phyloP scores from a whole-genome alignment of 202 grass and related monocot species.

The Hordeum pubiflorum region DNA sequence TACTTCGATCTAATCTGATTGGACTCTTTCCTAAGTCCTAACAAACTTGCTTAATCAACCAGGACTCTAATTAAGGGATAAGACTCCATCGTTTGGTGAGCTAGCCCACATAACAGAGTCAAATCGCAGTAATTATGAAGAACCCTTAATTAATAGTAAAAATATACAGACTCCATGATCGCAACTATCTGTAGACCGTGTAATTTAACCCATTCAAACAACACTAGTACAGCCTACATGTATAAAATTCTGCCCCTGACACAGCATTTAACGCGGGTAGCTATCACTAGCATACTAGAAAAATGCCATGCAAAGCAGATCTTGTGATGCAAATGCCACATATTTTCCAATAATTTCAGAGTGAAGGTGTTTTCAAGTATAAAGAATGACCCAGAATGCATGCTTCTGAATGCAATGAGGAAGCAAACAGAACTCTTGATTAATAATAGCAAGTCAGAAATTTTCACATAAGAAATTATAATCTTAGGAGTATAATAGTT shows the following conservation, averaged over 20 bases:
- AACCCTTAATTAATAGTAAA: not conserved
- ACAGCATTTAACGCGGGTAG: not conserved
- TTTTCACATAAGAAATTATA: not conserved
- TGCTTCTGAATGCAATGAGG: not conserved
- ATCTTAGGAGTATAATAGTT: not conserved
- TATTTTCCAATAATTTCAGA: not conserved
- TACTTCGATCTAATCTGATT: too few species aligned
- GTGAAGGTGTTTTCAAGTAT: not conserved
- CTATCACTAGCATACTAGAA: not conserved
- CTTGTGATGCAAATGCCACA: not conserved
- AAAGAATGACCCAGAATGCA: not conserved
- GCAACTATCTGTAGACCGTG: not conserved
- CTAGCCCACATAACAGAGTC: too few species aligned
- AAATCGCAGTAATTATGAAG: not conserved
- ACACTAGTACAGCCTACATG: conserved; percentile 2
- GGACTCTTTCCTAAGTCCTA: too few species aligned
- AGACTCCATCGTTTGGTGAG: too few species aligned
- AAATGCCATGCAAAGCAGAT: not conserved
- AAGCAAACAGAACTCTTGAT: not conserved
- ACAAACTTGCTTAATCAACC: too few species aligned
- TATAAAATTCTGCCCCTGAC: not conserved
- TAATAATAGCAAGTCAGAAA: not conserved
- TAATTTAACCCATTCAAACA: not conserved
- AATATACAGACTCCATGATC: not conserved
- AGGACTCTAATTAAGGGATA: too few species aligned